Conservation (phyloP, 2,329 filamentous ascomycete species). For the Aspergillus tubingensis region DNA sequence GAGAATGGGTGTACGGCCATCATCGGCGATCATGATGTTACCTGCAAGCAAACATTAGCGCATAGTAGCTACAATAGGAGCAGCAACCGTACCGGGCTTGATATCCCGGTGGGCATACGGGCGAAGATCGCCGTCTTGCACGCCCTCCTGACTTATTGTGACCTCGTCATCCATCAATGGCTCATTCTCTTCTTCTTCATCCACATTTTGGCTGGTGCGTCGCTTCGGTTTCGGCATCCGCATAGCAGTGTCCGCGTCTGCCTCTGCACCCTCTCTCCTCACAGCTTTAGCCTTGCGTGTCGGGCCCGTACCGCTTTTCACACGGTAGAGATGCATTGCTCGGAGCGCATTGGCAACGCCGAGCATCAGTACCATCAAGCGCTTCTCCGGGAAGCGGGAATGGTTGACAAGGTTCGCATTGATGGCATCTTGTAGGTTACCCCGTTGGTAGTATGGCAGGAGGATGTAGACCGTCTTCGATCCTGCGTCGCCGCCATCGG, state of each 20-base stretch:
- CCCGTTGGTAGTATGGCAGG: constrained; percentile 89
- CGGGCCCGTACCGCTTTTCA: constrained; percentile 57
- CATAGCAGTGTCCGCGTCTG: constrained; percentile 49
- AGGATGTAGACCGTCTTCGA: constrained; percentile 96
- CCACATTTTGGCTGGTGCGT: constrained; percentile 48
- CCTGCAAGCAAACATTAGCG: constrained; percentile 45
- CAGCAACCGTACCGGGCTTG: constrained; percentile 74
- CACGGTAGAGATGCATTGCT: constrained; percentile 86
- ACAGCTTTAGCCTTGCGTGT: constrained; percentile 58
- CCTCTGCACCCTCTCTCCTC: constrained; percentile 57
- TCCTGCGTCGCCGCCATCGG: constrained; percentile 60
- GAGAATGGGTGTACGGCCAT: constrained; percentile 82
- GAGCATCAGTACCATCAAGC: constrained; percentile 85
- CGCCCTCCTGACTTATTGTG: constrained; percentile 65
- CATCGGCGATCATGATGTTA: constrained; percentile 98
- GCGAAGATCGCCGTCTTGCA: constrained; percentile 67
- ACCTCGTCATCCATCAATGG: constrained; percentile 82
- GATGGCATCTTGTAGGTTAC: constrained; percentile 96
- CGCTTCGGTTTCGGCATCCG: constrained; percentile 41
- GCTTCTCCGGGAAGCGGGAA: constrained; percentile 81
- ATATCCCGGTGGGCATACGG: constrained; percentile 96
- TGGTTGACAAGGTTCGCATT: constrained; percentile 98
- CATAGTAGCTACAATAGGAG: not conserved
- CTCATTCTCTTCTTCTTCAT: constrained; percentile 72
- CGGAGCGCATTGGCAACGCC: constrained; percentile 87